Conservation (phyloP, 495 filamentous ascomycete genomes). For the Pyrenula aspistea region DNA sequence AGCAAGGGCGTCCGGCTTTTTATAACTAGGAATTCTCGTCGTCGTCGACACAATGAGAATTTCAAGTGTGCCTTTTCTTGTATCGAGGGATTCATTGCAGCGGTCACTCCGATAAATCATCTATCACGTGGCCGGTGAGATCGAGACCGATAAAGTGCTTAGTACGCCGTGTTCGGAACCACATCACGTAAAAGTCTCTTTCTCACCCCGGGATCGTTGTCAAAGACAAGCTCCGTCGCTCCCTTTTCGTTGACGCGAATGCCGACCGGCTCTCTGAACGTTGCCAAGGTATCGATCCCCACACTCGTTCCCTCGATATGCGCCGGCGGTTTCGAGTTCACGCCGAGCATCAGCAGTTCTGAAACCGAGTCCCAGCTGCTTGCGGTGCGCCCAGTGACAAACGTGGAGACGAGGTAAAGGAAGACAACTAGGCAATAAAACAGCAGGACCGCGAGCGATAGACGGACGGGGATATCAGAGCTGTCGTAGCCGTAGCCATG, state of each 20-base stretch:
- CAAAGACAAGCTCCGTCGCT: background rate
- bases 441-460: background rate
- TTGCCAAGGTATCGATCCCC: background rate
- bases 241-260: background rate
- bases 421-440: background rate
- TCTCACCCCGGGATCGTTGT: background rate
- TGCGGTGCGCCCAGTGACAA: background rate
- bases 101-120: too few relatives aligned
- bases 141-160: too few relatives aligned
- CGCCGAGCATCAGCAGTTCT: background rate
- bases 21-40: too few relatives aligned
- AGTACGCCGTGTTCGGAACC: background rate
- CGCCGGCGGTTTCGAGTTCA: background rate
- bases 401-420: background rate
- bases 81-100: too few relatives aligned
- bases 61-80: too few relatives aligned
- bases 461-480: background rate
- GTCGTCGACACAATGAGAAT: too few relatives aligned
- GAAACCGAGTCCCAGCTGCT: background rate
- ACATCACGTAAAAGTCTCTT: background rate
- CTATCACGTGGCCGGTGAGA: too few relatives aligned
- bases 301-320: background rate
- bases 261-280: background rate
- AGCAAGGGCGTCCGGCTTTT: too few relatives aligned
- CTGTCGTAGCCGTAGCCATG: background rate